These are phyloP conservation scores for Spinellus fusiger DNA, from an alignment of 192 early-diverging fungal species.

Conservation along the genomic window DNA sequence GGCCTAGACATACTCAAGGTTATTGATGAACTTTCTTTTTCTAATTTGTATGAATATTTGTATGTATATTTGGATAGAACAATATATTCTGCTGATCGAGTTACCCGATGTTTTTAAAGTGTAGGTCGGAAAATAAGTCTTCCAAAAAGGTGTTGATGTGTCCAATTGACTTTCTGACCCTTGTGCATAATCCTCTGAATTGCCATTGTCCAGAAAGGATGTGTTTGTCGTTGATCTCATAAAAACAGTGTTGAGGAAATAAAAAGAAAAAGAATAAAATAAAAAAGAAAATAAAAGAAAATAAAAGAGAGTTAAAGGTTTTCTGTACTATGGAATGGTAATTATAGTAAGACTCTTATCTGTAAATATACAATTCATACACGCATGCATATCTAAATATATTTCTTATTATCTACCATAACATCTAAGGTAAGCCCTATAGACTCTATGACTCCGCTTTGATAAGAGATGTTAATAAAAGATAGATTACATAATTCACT, in stretches of 20 bases:
- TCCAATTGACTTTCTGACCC: background rate
- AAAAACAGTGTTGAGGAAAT: background rate
- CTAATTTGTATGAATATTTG: background rate
- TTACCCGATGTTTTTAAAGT: conserved; percentile 2
- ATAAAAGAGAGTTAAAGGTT: background rate
- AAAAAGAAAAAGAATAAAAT: background rate
- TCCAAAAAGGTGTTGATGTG: background rate
- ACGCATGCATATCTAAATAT: too few relatives aligned
- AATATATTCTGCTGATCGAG: background rate
- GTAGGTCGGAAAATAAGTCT: conserved; percentile 8
- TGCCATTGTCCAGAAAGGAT: background rate
- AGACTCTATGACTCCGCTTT: too few relatives aligned
- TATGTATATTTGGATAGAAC: background rate
- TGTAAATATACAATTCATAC: too few relatives aligned
- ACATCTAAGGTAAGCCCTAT: too few relatives aligned
- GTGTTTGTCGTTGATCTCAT: background rate
- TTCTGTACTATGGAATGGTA: too few relatives aligned
- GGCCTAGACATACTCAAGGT: conserved; percentile 20
- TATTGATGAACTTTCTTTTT: too few relatives aligned
- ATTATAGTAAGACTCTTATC: too few relatives aligned
- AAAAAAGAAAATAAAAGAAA: background rate
- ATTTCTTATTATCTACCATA: too few relatives aligned
- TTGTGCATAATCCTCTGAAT: background rate
- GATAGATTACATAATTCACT: too few relatives aligned
- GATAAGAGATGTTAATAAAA: too few relatives aligned